These are phyloP conservation scores for Colletotrichum theobromicola DNA, from an alignment of 2,329 filamentous ascomycete species.

Conservation along the genomic window DNA sequence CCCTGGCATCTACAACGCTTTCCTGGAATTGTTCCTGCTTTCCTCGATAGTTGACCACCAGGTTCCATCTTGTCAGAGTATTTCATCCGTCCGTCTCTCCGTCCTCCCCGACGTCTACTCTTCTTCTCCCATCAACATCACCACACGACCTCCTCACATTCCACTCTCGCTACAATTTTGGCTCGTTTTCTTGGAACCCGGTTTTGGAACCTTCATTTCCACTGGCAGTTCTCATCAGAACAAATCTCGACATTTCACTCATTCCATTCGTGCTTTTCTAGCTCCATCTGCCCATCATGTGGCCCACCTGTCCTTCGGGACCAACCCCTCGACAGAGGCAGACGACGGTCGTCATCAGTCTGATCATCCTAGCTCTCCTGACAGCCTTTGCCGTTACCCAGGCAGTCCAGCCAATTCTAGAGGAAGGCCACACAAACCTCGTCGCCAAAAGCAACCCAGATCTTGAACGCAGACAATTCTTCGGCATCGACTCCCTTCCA, in stretches of 20 bases:
- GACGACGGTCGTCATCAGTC: background rate
- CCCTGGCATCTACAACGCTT: fast-evolving
- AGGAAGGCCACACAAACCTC: background rate
- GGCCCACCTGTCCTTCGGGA: background rate
- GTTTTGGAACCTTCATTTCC: slow-evolving; percentile 18
- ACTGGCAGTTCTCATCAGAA: slow-evolving; percentile 1
- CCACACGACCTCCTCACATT: background rate
- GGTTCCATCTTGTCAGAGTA: background rate
- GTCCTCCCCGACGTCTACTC: background rate
- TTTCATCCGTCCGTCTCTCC: background rate
- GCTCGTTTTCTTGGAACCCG: slow-evolving; percentile 19
- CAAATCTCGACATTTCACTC: slow-evolving; percentile 1
- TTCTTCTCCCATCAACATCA: slow-evolving; percentile 1
- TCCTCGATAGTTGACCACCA: fast-evolving
- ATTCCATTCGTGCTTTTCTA: background rate
- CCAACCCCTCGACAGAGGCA: background rate
- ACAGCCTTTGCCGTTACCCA: background rate
- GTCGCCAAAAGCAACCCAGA: background rate
- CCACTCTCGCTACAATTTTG: slow-evolving; percentile 20
- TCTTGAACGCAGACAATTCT: slow-evolving; percentile 1
- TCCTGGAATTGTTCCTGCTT: fast-evolving
- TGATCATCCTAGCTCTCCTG: background rate
- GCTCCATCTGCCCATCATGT: background rate
- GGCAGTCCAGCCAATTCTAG: background rate
- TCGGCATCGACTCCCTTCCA: background rate